These are phyloP conservation scores for Phlebiopsis flavidoalba DNA, from an alignment of 768 basidiomycete species.

Conservation along the genomic window DNA sequence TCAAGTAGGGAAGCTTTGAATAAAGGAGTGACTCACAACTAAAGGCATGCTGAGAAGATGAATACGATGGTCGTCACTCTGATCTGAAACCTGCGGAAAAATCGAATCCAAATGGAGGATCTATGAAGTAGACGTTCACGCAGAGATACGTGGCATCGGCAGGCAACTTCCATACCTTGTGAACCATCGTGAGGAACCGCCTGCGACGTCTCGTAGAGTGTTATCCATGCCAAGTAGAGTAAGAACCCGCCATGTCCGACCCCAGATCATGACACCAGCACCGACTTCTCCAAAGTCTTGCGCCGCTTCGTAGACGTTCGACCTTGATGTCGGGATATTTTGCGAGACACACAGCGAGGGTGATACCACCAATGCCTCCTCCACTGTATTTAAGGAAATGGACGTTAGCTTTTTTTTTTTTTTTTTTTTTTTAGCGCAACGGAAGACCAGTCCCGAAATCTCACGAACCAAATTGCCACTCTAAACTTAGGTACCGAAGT, in stretches of 20 bases:
- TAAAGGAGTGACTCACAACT: slow-evolving; percentile 25
- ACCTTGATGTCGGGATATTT: slow-evolving; percentile 22
- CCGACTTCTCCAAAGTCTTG: slow-evolving; percentile 44
- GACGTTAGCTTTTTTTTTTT: background rate
- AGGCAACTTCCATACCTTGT: slow-evolving; percentile 8
- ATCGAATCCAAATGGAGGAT: slow-evolving; percentile 34
- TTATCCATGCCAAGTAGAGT: slow-evolving; percentile 21
- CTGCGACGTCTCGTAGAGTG: slow-evolving; percentile 20
- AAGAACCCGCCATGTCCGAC: slow-evolving; percentile 24
- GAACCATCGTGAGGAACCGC: slow-evolving; percentile 18
- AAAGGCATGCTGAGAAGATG: slow-evolving; percentile 36
- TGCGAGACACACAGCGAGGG: slow-evolving; percentile 24
- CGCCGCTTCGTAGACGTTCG: slow-evolving; percentile 30
- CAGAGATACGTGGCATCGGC: background rate
- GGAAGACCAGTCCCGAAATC: background rate
- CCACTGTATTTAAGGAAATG: slow-evolving; percentile 17
- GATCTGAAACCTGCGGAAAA: slow-evolving; percentile 39
- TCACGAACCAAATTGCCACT: slow-evolving; percentile 31
- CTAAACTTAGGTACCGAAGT: slow-evolving; percentile 14
- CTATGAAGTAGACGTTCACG: slow-evolving; percentile 18
- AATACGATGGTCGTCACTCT: slow-evolving; percentile 34
- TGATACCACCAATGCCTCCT: slow-evolving; percentile 29
- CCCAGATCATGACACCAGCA: slow-evolving; percentile 33
- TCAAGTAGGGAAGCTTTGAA: background rate
- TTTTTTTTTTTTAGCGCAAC: too few species aligned